phyloP scores from a whole-genome alignment of 108 stramenopile species.

The Skeletonema costatum region DNA sequence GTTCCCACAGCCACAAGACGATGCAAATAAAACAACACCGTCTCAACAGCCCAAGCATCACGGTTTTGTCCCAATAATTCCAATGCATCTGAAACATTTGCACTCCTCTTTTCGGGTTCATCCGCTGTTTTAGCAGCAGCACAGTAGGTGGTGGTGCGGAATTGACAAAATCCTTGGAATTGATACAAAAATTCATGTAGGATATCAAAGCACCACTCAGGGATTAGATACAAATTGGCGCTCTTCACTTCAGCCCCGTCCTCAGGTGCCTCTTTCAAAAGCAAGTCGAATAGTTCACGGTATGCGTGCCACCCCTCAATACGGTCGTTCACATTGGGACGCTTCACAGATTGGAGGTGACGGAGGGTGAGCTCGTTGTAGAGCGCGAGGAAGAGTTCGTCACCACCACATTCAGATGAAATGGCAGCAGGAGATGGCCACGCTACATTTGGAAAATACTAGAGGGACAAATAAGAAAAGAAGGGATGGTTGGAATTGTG shows the following conservation, averaged over 20 bases:
- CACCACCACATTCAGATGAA: conserved; percentile 82
- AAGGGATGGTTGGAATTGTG: neutral
- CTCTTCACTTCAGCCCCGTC: conserved; percentile 24
- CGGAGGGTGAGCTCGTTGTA: conserved; percentile 88
- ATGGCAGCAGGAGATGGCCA: conserved; percentile 89
- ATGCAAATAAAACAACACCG: conserved; percentile 91
- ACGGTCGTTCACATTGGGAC: conserved; percentile 81
- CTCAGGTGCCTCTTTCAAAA: conserved; percentile 66
- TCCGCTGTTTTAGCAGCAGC: conserved; percentile 63
- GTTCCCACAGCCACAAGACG: conserved; percentile 82
- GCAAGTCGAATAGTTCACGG: conserved; percentile 79
- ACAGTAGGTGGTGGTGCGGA: conserved; percentile 75
- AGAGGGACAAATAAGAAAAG: neutral
- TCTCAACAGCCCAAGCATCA: conserved; percentile 95
- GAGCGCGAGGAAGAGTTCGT: conserved; percentile 82
- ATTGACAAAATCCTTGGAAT: conserved; percentile 98
- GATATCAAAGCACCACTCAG: conserved; percentile 98
- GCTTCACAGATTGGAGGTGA: conserved; percentile 81
- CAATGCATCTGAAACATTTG: conserved; percentile 78
- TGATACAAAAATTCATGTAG: conserved; percentile 98
- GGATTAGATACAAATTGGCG: conserved; percentile 76
- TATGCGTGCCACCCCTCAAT: conserved; percentile 92
- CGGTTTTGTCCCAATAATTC: conserved; percentile 54
- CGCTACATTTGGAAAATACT: conserved; percentile 81
- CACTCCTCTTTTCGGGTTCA: conserved; percentile 46